Conservation (phyloP, 441 rosid genomes). For the Erodium trifolium region DNA sequence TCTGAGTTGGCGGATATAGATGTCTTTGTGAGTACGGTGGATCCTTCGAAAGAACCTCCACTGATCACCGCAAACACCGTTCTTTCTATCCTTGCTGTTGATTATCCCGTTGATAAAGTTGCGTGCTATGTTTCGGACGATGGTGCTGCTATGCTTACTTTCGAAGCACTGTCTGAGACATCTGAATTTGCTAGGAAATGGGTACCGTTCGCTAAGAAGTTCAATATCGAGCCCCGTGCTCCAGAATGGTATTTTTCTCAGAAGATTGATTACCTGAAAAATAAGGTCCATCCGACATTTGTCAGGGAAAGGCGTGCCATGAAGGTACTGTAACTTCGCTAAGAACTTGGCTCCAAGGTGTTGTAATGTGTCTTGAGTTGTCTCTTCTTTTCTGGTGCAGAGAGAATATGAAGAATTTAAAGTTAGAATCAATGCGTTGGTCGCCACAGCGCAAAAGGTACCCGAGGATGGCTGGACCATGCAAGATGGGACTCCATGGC, state of each 20-base stretch:
- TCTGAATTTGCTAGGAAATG: slow-evolving; percentile 91
- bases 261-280: slow-evolving; percentile 75
- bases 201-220: slow-evolving; percentile 95
- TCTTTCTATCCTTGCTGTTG: slow-evolving; percentile 88
- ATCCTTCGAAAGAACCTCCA: slow-evolving; percentile 94
- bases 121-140: slow-evolving; percentile 97
- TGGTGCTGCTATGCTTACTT: slow-evolving; percentile 98
- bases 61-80: slow-evolving; percentile 96
- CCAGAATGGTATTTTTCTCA: slow-evolving; percentile 91
- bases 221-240: slow-evolving; percentile 82
- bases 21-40: slow-evolving; percentile 89
- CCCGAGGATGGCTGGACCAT: slow-evolving; percentile 99
- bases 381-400: slow-evolving; percentile 32
- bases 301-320: slow-evolving; percentile 78
- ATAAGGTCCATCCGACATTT: slow-evolving; percentile 71
- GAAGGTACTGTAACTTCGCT: slow-evolving; percentile 47
- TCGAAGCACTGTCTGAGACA: slow-evolving; percentile 94
- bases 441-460: slow-evolving; percentile 83
- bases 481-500: slow-evolving; percentile 99
- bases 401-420: slow-evolving; percentile 94
- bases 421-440: slow-evolving; percentile 72
- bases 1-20: slow-evolving; percentile 65
- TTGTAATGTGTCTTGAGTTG: background rate
- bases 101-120: slow-evolving; percentile 86
- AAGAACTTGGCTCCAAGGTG: background rate